Base-by-base conservation (phyloP, 768 basidiomycete species). In the Rhodotorula paludigena region DNA sequence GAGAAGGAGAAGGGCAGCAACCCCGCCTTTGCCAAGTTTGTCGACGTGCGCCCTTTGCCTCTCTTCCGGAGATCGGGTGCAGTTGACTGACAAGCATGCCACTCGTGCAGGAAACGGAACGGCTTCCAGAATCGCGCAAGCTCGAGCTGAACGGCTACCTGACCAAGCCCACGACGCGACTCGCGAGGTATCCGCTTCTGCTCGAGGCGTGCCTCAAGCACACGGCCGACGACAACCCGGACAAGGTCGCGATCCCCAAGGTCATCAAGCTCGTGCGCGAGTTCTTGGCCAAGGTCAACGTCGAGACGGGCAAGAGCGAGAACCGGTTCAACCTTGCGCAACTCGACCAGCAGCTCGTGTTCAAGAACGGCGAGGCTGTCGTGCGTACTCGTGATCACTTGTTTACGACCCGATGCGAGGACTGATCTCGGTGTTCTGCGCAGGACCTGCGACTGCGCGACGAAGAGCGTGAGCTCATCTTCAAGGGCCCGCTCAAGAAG, bases 1-100 rank as follows among this genome's bases (percentile, higher is more conserved):
- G 96, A 99, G 82, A 94, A 90, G 83, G 96, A 98, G 83, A 98
- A 97, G 82, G 86, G 84, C 62, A 84, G 86, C 57, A 99, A 99
- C 80, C 85, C 88, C 10, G 89, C 86, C 20, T 99, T 99, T 80
- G 88, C 91, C 59, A 85, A 86, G 66, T 99, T 98, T 78, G 96
- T 98, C 38, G 96, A 98, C 83, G 92, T 91, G 73, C 59, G 3
- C 14, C 23, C 25, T n/a, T 30, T 9, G 21, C 25, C 42, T 32
- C 45, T 42, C 45, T 53, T 58, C 23, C n/a, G n/a, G n/a, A n/a
- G n/a, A n/a, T n/a, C n/a, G n/a, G n/a, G n/a, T n/a, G n/a, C n/a
- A n/a, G n/a, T n/a, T n/a, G n/a, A n/a, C n/a, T n/a, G n/a, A n/a
- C n/a, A n/a, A n/a, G n/a, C n/a, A n/a, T n/a, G n/a, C n/a, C n/a